Percentiles rank a stretch among this genome's conserved stretches.
Evolutionary conservation across 2,329 filamentous ascomycete species (phyloP).

Genomic region (Trichoderma atroviride): DNA sequence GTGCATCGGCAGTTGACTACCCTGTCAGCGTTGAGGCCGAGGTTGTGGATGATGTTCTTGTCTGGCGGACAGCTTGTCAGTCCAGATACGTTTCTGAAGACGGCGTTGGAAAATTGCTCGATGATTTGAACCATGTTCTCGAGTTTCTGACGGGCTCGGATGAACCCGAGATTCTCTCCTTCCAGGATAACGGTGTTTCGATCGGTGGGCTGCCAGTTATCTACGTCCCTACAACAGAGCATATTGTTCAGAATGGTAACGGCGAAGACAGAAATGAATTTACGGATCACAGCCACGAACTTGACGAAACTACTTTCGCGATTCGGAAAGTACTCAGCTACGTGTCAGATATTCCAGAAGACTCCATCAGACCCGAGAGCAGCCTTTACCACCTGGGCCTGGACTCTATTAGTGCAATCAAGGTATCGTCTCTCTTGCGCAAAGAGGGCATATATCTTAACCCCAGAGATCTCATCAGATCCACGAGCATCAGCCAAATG

Average conservation of each 20-base stretch:
- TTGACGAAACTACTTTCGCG: conserved; percentile 40
- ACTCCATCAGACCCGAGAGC: conserved; percentile 61
- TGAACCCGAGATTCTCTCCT: conserved; percentile 56
- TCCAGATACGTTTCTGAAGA: conserved; percentile 51
- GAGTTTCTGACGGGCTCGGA: conserved; percentile 54
- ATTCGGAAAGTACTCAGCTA: conserved; percentile 55
- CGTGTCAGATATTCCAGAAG: conserved; percentile 62
- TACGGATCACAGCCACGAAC: conserved; percentile 30
- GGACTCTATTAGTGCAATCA: conserved; percentile 91
- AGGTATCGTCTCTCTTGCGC: conserved; percentile 71
- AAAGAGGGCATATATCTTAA: conserved; percentile 63
- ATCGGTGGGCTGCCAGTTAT: conserved; percentile 63
- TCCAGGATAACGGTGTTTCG: conserved; percentile 55
- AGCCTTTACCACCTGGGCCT: conserved; percentile 84
- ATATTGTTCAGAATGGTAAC: neutral
- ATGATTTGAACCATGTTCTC: conserved; percentile 62
- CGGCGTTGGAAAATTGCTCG: conserved; percentile 56
- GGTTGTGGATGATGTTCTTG: conserved; percentile 53
- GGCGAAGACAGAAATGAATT: neutral
- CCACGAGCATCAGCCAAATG: conserved; percentile 68
- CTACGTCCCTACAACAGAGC: neutral
- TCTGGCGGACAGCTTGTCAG: conserved; percentile 76
- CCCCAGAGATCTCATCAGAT: conserved; percentile 71
- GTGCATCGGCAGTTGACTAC: conserved; percentile 74
- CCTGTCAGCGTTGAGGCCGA: conserved; percentile 83